Evolutionary conservation across 441 rosid species (phyloP), one percentile per base, ranked within the genome.

Genomic region (Daphne laureola): DNA sequence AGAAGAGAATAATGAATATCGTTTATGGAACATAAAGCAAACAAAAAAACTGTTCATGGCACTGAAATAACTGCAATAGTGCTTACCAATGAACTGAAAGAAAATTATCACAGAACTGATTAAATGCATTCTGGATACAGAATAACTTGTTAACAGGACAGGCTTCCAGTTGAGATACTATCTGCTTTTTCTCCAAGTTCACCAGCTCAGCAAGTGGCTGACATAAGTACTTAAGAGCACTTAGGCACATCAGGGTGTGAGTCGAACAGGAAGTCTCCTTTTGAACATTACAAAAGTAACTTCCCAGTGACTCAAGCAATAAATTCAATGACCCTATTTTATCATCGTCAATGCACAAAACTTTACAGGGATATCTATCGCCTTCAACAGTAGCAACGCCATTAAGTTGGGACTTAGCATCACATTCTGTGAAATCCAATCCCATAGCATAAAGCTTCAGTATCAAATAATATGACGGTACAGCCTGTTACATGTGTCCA

Each of bases 201-300:
- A 87, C 74, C 59, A 73, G 71, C 63, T 83, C 89, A 54, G 87
- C 86, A 53, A 93, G 85, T 5, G 89, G 95, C 67, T 78, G 82
- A 70, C 97, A 87, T 68, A 90, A 74, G 73, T 87, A 93, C 66
- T 70, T 77, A 76, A 90, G 55, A 57, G 82, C 85, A 69, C 71
- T 72, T 38, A 80, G 55, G 77, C 73, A 85, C 52, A 72, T 73
- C 27, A 36, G 57, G 54, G 70, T 57, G 70, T 64, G 76, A 72
- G 67, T 75, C 46, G 72, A 49, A 9, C 50, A 47, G 69, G 55
- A 46, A 38, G 41, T 68, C 55, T 50, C 71, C 15, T 44, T 16
- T 62, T 65, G 49, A 53, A 41, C 60, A 56, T 51, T 61, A 63
- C 46, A 51, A 57, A 77, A 73, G 73, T 69, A 81, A 77, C 68